Base-by-base conservation (phyloP, 371 early-diverging fungal species). In the Mucor velutinosus region DNA sequence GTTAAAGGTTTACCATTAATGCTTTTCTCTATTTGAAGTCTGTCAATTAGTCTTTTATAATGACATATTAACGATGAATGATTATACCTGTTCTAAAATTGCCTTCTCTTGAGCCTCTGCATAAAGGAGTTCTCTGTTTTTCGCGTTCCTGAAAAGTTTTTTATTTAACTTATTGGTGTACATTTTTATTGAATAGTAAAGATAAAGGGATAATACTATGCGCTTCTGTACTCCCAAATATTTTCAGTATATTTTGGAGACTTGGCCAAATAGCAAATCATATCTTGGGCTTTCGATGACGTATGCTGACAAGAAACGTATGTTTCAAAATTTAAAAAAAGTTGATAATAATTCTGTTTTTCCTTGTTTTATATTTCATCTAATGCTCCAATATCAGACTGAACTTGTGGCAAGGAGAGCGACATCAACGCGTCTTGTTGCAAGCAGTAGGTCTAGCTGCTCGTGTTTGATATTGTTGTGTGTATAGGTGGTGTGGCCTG, bases 51-150 rank as follows among this genome's bases (percentile, higher is more conserved):
- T 64, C 45, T 64, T 45, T 32, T 58, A 32, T 56, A n/a, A 64
- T 8, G 64, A 64, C 30, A 64, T 1, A 64, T 64, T 39, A n/a
- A 64, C 30, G 64, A n/a, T 64, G 19, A 64, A 43, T 57, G 57
- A 64, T 58, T 64, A 62, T 66, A 60, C 66, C 55, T 66, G 66
- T 51, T 66, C 66, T 2, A 7, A 23, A 23, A 66, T 66, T 51
- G 66, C 51, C 51, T 66, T 60, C n/a, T 66, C 37, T 66, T 60
- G 53, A 4, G 60, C 66, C 66, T 66, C 66, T 59, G 66, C 66
- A 66, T 66, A 66, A 59, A 66, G 60, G 29, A 66, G 66, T 58
- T 64, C 66, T 66, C 66, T 59, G 19, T 39, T 66, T 60, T 35
- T 66, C 53, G 59, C 66, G 60, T 66, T 66, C n/a, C 60, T 66